Conservation (phyloP, 192 early-diverging fungal genomes). For the Coemansia sp. region DNA sequence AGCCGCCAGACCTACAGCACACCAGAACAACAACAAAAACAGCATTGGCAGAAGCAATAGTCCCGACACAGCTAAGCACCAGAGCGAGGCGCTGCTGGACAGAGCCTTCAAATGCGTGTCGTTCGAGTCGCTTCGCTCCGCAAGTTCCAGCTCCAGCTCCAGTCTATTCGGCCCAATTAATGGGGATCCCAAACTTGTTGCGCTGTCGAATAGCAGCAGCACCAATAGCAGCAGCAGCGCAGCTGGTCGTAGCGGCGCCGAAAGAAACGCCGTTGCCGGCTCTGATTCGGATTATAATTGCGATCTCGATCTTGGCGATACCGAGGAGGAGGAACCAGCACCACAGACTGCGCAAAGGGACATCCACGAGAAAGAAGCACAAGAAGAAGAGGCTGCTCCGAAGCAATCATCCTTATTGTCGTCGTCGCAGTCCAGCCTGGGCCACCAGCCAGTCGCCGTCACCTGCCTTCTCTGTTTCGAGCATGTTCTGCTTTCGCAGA, state of each 20-base stretch:
- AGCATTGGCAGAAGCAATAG: too few species aligned
- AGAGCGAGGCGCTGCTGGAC: constrained; percentile 9
- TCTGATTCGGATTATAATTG: too few species aligned
- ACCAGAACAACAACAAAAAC: too few species aligned
- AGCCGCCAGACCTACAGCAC: not conserved
- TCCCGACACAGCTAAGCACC: not conserved
- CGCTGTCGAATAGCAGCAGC: not conserved
- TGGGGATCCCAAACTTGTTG: not conserved
- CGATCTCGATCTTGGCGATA: too few species aligned
- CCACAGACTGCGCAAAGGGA: not conserved
- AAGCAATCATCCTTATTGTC: not conserved
- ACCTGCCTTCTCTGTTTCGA: constrained; percentile 49
- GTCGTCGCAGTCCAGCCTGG: not conserved
- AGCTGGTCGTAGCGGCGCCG: too few species aligned
- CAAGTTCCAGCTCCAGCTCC: not conserved
- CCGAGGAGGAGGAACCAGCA: not conserved
- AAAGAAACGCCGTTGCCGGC: too few species aligned
- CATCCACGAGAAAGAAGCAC: not conserved
- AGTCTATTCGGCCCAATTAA: not conserved
- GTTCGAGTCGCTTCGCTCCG: constrained; percentile 6
- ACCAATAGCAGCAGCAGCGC: too few species aligned
- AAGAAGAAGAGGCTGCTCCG: not conserved
- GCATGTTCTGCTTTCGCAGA: constrained; percentile 18
- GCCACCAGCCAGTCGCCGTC: not conserved
- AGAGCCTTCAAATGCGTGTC: not conserved